Evolutionary conservation across 352 stramenopile genomes (phyloP).

Genomic region (Pythium coloratum): DNA sequence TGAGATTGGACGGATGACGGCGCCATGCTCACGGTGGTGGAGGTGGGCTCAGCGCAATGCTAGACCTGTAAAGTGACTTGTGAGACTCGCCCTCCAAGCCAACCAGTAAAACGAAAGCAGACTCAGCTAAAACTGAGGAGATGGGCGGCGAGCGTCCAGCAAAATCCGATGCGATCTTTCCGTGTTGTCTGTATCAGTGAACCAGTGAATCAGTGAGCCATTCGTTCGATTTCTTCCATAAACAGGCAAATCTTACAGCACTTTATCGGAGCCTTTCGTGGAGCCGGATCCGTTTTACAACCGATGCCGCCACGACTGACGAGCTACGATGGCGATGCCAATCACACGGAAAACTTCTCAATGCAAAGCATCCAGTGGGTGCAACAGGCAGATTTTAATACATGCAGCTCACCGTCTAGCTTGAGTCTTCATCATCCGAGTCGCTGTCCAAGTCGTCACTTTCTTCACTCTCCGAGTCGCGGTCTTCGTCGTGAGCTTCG

Average conservation of each 20-base stretch:
- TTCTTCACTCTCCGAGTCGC: slow-evolving; percentile 9
- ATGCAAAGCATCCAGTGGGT: too few relatives aligned
- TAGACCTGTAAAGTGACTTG: too few relatives aligned
- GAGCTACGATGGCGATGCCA: too few relatives aligned
- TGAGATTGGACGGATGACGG: neutral
- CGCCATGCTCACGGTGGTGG: neutral
- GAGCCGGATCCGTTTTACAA: neutral
- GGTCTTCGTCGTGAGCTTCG: neutral
- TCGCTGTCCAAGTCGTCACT: neutral
- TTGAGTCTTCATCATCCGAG: neutral
- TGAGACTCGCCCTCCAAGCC: too few relatives aligned
- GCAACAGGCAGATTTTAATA: neutral
- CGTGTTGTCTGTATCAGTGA: neutral
- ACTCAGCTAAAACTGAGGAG: neutral
- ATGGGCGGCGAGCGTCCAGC: neutral
- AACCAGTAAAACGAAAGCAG: too few relatives aligned
- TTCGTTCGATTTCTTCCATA: neutral
- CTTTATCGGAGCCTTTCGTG: too few relatives aligned
- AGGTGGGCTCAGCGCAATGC: too few relatives aligned
- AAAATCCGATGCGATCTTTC: neutral
- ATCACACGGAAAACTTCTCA: too few relatives aligned
- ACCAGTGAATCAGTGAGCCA: neutral
- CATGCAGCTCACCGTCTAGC: neutral
- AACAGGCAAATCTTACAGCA: too few relatives aligned
- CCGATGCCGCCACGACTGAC: too few relatives aligned